Evolutionary conservation across 345 rosid species (phyloP), one percentile per base, ranked within the genome.

Genomic region (Acer saccharum): DNA sequence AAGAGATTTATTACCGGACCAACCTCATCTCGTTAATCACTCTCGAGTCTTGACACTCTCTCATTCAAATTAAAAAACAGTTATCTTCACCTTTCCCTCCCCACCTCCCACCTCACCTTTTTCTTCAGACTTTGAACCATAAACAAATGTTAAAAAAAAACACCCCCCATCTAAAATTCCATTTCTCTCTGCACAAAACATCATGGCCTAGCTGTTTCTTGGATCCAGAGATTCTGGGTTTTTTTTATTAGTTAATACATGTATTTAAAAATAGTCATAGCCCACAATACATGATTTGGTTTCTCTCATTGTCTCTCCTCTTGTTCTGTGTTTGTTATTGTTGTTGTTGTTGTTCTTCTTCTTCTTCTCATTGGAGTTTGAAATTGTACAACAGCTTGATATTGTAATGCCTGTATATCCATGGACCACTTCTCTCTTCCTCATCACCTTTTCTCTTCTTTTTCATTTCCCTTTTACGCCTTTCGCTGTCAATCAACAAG

Each of bases 131-230:
- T 44, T 44, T 10, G 63, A 58, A 20, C 73, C 81, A 72, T 73
- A 69, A 84, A 81, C 77, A 82, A 84, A 76, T 76, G 62, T 77
- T 35, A 48, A 66, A 73, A 21, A 29, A 29, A 2, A 2, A 29
- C 32, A 29, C 32, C 18, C 68, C 75, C 75, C 78, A 76, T 69
- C 82, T 63, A 79, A 88, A 81, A 80, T 84, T 84, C 91, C 87
- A 81, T 78, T 81, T 77, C 81, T 84, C 86, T 79, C 81, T 75
- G 87, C 83, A 78, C 81, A 79, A 12, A 78, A 79, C 92, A 80
- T 83, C 86, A 83, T 91, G 92, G 91, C 88, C 88, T 84, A 87
- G 90, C 90, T 90, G 92, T 87, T 86, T 88, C 94, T 91, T 86
- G 92, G 94, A 91, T 91, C 94, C 92, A 83, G 89, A 85, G 93